Conservation (phyloP, 1,139 yeast species). For the Candida smagusa region DNA sequence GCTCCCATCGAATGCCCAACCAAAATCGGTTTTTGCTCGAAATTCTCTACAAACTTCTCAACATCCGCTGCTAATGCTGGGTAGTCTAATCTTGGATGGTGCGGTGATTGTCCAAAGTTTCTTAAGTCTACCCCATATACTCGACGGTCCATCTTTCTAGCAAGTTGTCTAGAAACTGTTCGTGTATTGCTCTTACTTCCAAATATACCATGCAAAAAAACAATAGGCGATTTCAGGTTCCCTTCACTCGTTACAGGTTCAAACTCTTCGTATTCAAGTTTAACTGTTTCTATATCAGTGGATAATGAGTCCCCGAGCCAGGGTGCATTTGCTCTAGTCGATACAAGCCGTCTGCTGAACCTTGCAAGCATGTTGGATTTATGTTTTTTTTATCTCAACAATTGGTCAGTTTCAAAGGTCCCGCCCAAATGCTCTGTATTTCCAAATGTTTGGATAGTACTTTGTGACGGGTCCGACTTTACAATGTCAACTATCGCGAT, state of each 20-base stretch:
- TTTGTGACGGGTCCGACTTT: constrained; percentile 29
- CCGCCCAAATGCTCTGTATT: constrained; percentile 64
- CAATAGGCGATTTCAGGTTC: constrained; percentile 46
- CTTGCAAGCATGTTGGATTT: background rate
- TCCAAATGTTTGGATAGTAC: constrained; percentile 51
- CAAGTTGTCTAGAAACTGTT: constrained; percentile 56
- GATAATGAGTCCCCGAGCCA: constrained; percentile 27
- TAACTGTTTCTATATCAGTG: constrained; percentile 26
- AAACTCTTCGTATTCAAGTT: constrained; percentile 29
- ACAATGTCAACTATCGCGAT: constrained; percentile 60
- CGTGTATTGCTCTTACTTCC: constrained; percentile 81
- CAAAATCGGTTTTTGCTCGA: constrained; percentile 52
- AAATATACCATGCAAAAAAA: constrained; percentile 85
- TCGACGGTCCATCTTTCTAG: constrained; percentile 40
- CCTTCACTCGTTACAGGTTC: constrained; percentile 18
- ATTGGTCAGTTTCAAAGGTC: constrained; percentile 39
- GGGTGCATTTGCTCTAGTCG: constrained; percentile 2
- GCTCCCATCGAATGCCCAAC: constrained; percentile 99
- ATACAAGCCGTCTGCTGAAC: background rate
- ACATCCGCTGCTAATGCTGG: constrained; percentile 84
- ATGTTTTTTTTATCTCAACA: constrained; percentile 3
- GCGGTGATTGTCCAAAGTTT: constrained; percentile 93
- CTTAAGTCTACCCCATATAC: constrained; percentile 79
- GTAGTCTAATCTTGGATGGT: constrained; percentile 64
- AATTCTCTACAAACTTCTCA: constrained; percentile 54